phyloP scores from a whole-genome alignment of 2,329 filamentous ascomycete species.

The Claviceps monticola region DNA sequence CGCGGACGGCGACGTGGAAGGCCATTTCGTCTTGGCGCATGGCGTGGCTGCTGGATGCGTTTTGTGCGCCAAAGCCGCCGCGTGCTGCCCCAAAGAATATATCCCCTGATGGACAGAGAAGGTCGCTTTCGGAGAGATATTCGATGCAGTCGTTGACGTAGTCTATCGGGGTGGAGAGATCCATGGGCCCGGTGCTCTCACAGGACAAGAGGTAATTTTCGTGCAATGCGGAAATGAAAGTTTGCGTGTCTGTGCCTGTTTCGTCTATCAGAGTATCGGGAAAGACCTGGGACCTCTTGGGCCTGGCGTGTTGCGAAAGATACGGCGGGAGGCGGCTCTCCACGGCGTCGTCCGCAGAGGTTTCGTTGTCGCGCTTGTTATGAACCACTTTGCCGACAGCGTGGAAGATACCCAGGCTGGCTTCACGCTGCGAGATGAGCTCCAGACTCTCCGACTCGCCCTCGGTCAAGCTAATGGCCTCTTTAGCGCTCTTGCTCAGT shows the following conservation, averaged over 20 bases:
- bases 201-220: conserved; percentile 91
- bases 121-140: conserved; percentile 72
- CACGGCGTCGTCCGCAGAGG: conserved; percentile 25
- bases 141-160: conserved; percentile 77
- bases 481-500: conserved; percentile 45
- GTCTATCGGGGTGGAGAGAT: conserved; percentile 52
- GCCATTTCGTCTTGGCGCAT: conserved; percentile 87
- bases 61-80: conserved; percentile 36
- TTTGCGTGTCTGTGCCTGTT: conserved; percentile 80
- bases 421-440: conserved; percentile 73
- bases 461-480: conserved; percentile 48
- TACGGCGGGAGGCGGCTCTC: conserved; percentile 44
- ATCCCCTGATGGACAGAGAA: conserved; percentile 63
- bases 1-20: conserved; percentile 81
- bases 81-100: conserved; percentile 47
- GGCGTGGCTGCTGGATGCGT: conserved; percentile 50
- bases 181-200: conserved; percentile 36
- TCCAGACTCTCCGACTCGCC: conserved; percentile 70
- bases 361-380: conserved; percentile 65
- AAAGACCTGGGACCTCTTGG: conserved; percentile 49
- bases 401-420: conserved; percentile 87
- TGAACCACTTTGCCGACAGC: conserved; percentile 92
- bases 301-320: conserved; percentile 41
- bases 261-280: conserved; percentile 78
- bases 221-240: conserved; percentile 79